Base-by-base conservation (phyloP, 805 yeast genomes). In the Yarrowia sp. region DNA sequence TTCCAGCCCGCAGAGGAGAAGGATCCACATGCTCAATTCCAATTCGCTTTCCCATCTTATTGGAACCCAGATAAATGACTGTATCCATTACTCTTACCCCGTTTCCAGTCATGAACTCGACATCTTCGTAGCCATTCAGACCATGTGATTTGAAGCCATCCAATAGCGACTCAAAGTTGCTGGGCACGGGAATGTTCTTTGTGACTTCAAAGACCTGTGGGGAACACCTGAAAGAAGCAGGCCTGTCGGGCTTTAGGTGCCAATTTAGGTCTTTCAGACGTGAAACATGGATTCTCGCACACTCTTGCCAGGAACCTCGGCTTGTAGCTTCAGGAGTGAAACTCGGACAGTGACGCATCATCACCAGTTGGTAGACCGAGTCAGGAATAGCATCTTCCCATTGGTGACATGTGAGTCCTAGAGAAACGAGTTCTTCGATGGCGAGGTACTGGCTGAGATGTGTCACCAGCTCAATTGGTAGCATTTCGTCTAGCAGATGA, bases 271-370 rank as follows among this genome's bases (percentile, higher is more conserved):
- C 12, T n/a, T 43, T 43, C 6, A 43, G 24, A 5, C 47, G 19
- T 2, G 24, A 43, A 4, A 46, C 50, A 46, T 46, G 50, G 9
- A 20, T n/a, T 46, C 34, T 13, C 3, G 50, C 50, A 14, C 34
- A 46, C n/a, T 20, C 50, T 15, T 46, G 10, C 50, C 50, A 46
- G 5, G 50, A 46, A 12, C 50, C 14, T 46, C 50, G 15, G 34
- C 14, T 3, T 10, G 50, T 46, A 7, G 33, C 14, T 8, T 46
- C 50, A 10, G 34, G 50, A 14, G 34, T 24, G 17, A 46, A 46
- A 14, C 34, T 46, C 1, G 50, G 50, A 46, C 50, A 46, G 34
- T 46, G 50, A 7, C 50, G 50, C 50, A 46, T 46, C 34, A 46
- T 20, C 34, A 46, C 50, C 33, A 46, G 17, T 14, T 46, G 50